Evolutionary conservation across 1,284 basidiomycete genomes (phyloP), one percentile per base, ranked within the genome.

Genomic region (Melampsora americana): DNA sequence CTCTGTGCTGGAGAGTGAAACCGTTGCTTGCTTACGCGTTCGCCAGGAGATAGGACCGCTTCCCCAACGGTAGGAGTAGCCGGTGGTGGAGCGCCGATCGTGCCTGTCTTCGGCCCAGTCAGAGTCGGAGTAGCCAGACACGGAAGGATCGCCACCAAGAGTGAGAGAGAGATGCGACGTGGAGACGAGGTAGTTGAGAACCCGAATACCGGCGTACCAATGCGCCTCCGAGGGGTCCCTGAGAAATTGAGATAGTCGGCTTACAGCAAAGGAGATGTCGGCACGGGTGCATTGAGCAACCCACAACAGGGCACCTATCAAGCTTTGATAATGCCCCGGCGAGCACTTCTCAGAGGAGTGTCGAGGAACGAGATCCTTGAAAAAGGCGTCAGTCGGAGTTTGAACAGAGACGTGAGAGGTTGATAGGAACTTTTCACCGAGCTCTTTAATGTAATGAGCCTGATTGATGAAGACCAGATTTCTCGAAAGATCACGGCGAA

Each of bases 211-310:
- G 28, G n/a, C 69, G 1, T 39, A 5, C 69, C 69, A 72, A 26
- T 72, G 69, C 6, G 35, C 16, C 14, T 12, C 26, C 1, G 39
- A 64, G 5, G 69, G 69, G 46, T 72, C 60, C 20, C 23, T n/a
- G 16, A 70, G 59, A 23, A 62, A 70, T 62, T 70, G 69, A 28
- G 59, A 70, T 11, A 70, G 39, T 20, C n/a, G n/a, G n/a, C n/a
- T n/a, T n/a, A n/a, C n/a, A n/a, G n/a, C n/a, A n/a, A n/a, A n/a
- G n/a, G n/a, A 11, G 28, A 70, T 44, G 26, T 70, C 56, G 3
- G 69, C 48, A 12, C 14, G 53, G 3, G 69, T 70, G 26, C 69
- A 70, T 30, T 70, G 53, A 1, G 44, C 9, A 1, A 62, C 28
- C 60, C 61, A 72, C 4, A 64, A 20, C 35, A 59, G 56, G 16